Base-by-base conservation (phyloP, 1,284 basidiomycete species). In the Cutaneotrichosporon spelunceum region DNA sequence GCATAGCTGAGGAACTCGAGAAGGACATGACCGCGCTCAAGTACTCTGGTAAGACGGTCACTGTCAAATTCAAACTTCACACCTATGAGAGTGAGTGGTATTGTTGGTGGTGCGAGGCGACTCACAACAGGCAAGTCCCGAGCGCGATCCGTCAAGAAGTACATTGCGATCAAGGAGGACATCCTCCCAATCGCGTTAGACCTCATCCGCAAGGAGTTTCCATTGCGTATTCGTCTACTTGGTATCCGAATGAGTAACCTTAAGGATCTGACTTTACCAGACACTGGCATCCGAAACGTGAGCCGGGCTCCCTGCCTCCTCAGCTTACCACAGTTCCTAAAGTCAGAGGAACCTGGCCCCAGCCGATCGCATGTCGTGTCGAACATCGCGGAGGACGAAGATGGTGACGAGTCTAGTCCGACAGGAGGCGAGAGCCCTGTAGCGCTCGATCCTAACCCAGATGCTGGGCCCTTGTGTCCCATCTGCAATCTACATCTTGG, bases 231-330 rank as follows among this genome's bases (percentile, higher is more conserved):
- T 24, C 83, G 92, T 45, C 81, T 95, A 4, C 87, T 95, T 60
- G 91, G 91, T 3, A 80, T 95, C 26, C 83, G 91, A 50, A 82
- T 93, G 24, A 92, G 90, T 2, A 92, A 89, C 64, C 79, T 95
- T 60, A 91, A 89, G 71, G 91, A 95, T 75, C 78, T 93, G 27
- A 75, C 73, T 0, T 52, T 73, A 4, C 65, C 67, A 0, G 73
- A 77, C 7, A 70, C 66, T 16, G 75, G 77, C 2, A 75, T 78
- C 60, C 69, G 70, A 57, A 70, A 62, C 45, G 76, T 76, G 48
- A 47, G 75, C 60, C 9, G 33, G 13, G n/a, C 16, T 19, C n/a
- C n/a, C n/a, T n/a, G 23, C 6, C 7, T 16, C 42, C 54, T 30
- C 21, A 7, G 50, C 60, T 63, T 39, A 64, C 58, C 53, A 4